These are phyloP conservation scores for Apodospora peruviana DNA, from an alignment of 495 filamentous ascomycete species.

Conservation along the genomic window DNA sequence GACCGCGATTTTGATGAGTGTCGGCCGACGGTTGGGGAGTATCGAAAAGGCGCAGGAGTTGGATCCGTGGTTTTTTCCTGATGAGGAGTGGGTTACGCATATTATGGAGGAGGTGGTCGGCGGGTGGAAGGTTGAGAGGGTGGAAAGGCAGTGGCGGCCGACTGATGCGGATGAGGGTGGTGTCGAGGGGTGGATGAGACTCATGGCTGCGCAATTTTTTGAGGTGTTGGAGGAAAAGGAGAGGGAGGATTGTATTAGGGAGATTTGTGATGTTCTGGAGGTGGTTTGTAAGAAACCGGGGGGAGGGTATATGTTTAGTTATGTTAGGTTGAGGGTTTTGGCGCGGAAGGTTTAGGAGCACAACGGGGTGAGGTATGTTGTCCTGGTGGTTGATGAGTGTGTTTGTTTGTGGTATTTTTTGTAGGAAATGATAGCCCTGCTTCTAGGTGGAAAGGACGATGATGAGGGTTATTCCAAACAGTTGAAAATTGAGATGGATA, in stretches of 20 bases:
- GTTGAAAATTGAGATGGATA: no score
- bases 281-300: conserved; percentile 47
- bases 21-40: conserved; percentile 49
- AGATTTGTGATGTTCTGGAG: conserved; percentile 54
- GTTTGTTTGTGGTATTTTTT: no score
- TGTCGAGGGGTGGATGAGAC: conserved; percentile 63
- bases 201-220: conserved; percentile 58
- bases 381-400: no score
- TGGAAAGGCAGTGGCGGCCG: conserved; percentile 62
- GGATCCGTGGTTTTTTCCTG: conserved; percentile 72
- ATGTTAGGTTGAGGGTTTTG: conserved; percentile 64
- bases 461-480: no score
- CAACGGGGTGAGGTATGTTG: no score
- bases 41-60: conserved; percentile 40
- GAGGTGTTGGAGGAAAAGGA: conserved; percentile 38
- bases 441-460: no score
- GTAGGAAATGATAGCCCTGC: no score
- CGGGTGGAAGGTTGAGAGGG: conserved; percentile 56
- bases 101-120: conserved; percentile 44
- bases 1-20: conserved; percentile 47
- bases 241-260: conserved; percentile 49
- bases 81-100: conserved; percentile 47
- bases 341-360: conserved; percentile 51
- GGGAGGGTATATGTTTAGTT: conserved; percentile 59
- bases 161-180: conserved; percentile 53